Evolutionary conservation across 164 flowering plant species (phyloP).

Genomic region (Vitis labrusca): DNA sequence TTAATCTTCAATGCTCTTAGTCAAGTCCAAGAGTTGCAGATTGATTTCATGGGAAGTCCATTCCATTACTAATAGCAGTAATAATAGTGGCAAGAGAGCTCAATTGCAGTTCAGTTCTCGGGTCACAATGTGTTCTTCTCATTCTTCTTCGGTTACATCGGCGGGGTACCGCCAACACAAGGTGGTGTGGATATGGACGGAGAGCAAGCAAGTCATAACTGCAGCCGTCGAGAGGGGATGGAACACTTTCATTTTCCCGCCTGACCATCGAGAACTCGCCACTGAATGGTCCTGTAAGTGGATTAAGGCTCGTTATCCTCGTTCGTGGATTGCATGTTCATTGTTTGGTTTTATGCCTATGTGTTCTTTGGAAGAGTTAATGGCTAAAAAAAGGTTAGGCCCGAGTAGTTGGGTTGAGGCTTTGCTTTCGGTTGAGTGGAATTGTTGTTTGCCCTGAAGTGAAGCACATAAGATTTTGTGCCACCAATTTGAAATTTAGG

Average conservation of each 20-base stretch:
- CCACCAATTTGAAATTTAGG: no score
- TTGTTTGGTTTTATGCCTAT: not conserved
- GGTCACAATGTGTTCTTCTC: slow-evolving; percentile 18
- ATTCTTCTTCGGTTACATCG: slow-evolving; percentile 1
- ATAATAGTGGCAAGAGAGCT: not conserved
- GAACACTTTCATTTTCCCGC: slow-evolving; percentile 73
- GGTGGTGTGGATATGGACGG: slow-evolving; percentile 90
- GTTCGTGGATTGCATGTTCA: not conserved
- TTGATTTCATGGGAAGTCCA: not conserved
- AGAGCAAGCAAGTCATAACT: slow-evolving; percentile 82
- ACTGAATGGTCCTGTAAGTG: slow-evolving; percentile 75
- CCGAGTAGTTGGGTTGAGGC: no score
- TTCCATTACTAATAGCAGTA: not conserved
- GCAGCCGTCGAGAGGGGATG: slow-evolving; percentile 89
- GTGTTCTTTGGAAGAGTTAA: not conserved
- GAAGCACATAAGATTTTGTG: no score
- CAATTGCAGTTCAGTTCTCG: slow-evolving; percentile 1
- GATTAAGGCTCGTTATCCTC: not conserved
- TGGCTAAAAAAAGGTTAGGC: no score
- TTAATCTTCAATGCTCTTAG: slow-evolving; percentile 5
- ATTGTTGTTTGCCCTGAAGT: no score
- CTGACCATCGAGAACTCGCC: slow-evolving; percentile 43
- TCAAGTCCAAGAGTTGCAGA: slow-evolving; percentile 16
- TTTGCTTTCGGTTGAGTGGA: no score
- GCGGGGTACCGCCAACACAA: slow-evolving; percentile 24